These are phyloP conservation scores for Pezicula carpinea DNA, from an alignment of 2,329 filamentous ascomycete genomes.

Conservation along the genomic window DNA sequence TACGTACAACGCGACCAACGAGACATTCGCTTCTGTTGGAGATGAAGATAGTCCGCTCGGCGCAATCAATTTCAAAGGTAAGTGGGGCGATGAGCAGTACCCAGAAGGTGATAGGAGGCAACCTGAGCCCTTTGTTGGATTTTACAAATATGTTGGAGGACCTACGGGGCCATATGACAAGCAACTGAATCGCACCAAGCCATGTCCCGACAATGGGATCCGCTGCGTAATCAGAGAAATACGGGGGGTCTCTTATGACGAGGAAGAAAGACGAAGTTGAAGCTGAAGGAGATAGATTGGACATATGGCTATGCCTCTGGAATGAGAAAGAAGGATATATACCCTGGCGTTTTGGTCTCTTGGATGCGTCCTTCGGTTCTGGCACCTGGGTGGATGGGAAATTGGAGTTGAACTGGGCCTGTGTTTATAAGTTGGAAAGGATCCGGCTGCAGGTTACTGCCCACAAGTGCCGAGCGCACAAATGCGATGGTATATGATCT, in stretches of 20 bases:
- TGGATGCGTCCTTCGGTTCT: too few relatives aligned
- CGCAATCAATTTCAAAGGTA: slow-evolving; percentile 52
- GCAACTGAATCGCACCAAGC: slow-evolving; percentile 46
- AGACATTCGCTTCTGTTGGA: slow-evolving; percentile 16
- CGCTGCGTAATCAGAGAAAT: slow-evolving; percentile 25
- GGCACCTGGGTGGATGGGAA: too few relatives aligned
- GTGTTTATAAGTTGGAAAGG: too few relatives aligned
- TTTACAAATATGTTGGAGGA: slow-evolving; percentile 48
- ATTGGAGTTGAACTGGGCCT: too few relatives aligned
- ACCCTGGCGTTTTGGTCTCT: too few relatives aligned
- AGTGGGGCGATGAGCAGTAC: slow-evolving; percentile 60
- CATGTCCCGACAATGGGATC: slow-evolving; percentile 46
- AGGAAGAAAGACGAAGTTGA: neutral
- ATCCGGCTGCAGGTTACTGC: too few relatives aligned
- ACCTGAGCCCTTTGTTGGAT: slow-evolving; percentile 35
- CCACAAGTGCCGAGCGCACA: too few relatives aligned
- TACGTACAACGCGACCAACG: slow-evolving; percentile 38
- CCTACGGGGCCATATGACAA: slow-evolving; percentile 60
- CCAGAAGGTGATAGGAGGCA: slow-evolving; percentile 39
- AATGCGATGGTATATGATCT: too few relatives aligned
- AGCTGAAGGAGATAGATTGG: neutral
- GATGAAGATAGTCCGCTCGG: slow-evolving; percentile 38
- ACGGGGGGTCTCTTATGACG: neutral
- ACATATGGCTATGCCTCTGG: too few relatives aligned
- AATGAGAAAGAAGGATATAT: too few relatives aligned